phyloP scores from a whole-genome alignment of 2,329 filamentous ascomycete genomes.

The Colletotrichum coccodes region DNA sequence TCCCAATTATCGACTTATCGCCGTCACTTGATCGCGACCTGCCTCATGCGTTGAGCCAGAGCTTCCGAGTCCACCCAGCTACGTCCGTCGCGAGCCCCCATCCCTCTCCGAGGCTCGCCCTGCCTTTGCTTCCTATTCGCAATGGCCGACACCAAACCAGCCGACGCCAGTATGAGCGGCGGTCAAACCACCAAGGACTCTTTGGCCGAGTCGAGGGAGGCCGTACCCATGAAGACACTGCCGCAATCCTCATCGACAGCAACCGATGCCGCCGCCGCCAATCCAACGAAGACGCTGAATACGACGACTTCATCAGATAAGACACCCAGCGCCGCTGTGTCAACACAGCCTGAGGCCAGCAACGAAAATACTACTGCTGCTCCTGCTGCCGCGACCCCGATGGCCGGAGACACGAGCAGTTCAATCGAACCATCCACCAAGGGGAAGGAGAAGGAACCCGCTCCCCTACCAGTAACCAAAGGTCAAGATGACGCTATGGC shows the following conservation, averaged over 20 bases:
- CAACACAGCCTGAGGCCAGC: background rate
- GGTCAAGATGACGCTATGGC: conserved; percentile 50
- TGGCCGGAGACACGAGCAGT: conserved; percentile 25
- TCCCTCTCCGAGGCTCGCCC: conserved; percentile 31
- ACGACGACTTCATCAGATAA: conserved; percentile 11
- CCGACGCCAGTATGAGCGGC: conserved; percentile 45
- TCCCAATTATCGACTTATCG: background rate
- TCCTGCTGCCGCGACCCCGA: background rate
- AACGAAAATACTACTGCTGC: background rate
- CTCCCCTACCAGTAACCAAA: conserved; percentile 41
- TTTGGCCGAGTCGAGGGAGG: conserved; percentile 47
- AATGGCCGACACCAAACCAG: conserved; percentile 35
- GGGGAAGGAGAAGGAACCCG: conserved; percentile 46
- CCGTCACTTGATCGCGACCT: background rate
- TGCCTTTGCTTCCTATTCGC: conserved; percentile 37
- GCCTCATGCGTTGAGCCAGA: conserved; percentile 27
- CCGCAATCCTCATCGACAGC: conserved; percentile 35
- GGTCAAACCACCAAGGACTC: conserved; percentile 38
- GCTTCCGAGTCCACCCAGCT: conserved; percentile 5
- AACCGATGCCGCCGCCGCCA: conserved; percentile 15
- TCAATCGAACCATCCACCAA: conserved; percentile 37
- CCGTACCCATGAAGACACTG: conserved; percentile 50
- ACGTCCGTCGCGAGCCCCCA: conserved; percentile 37
- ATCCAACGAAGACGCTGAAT: conserved; percentile 10
- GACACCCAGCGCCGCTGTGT: conserved; percentile 8